These are phyloP conservation scores for Melastoma candidum DNA, from an alignment of 441 rosid species.

Conservation along the genomic window DNA sequence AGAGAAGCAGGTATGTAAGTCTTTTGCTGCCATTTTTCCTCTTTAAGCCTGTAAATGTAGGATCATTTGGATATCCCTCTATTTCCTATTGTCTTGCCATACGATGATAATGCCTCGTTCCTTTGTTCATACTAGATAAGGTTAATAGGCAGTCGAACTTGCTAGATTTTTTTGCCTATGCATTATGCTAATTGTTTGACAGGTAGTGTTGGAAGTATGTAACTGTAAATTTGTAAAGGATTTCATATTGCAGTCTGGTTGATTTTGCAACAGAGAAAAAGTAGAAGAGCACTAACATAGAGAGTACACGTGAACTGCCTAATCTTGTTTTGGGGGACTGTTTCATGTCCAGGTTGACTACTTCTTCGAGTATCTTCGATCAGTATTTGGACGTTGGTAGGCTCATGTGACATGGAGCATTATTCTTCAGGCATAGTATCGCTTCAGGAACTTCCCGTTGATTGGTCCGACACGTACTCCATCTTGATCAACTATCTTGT, in stretches of 20 bases:
- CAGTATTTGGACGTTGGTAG: no score
- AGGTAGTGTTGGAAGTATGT: constrained; percentile 26
- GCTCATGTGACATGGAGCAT: no score
- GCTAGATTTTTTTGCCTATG: constrained; percentile 69
- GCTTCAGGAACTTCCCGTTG: no score
- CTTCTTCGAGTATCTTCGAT: constrained; percentile 46
- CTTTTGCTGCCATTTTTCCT: neutral
- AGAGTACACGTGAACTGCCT: constrained; percentile 69
- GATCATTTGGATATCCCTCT: constrained; percentile 1
- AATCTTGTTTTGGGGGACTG: constrained; percentile 66
- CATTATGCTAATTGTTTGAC: constrained; percentile 82
- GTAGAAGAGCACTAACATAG: constrained; percentile 82
- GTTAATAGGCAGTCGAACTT: constrained; percentile 57
- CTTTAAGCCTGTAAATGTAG: no score
- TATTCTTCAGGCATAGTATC: no score
- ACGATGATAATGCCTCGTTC: neutral
- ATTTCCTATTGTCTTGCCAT: constrained; percentile 11
- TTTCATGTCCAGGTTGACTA: constrained; percentile 62
- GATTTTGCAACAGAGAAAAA: constrained; percentile 55
- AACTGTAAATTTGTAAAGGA: neutral
- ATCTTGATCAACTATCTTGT: no score
- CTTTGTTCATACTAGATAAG: constrained; percentile 23
- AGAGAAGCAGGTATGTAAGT: constrained; percentile 41
- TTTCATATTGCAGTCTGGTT: neutral
- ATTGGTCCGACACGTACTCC: no score